phyloP scores from a whole-genome alignment of 1,284 basidiomycete genomes.

The Cutaneotrichosporon mucoides region DNA sequence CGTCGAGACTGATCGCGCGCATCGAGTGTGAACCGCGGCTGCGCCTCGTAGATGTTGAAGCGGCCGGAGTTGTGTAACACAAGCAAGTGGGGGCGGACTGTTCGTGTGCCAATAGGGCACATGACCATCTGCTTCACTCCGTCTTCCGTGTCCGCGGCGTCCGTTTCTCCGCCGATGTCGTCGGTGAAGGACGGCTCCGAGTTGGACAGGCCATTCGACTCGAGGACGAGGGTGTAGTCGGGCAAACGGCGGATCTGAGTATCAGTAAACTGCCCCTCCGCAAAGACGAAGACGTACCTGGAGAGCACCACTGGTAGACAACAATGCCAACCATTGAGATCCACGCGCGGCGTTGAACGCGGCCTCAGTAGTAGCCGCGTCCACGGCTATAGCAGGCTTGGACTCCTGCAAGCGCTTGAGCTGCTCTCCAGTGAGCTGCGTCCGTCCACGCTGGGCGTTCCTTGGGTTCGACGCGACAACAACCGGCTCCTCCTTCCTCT shows the following conservation, averaged over 20 bases:
- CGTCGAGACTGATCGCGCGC: constrained; percentile 49
- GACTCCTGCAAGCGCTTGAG: constrained; percentile 62
- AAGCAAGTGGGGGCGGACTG: constrained; percentile 61
- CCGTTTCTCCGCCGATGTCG: constrained; percentile 27
- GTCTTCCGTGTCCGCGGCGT: constrained; percentile 33
- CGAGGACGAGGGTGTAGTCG: constrained; percentile 42
- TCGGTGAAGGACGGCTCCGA: constrained; percentile 50
- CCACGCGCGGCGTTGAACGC: constrained; percentile 39
- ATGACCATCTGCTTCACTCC: constrained; percentile 40
- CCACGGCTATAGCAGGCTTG: constrained; percentile 64
- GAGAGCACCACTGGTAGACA: constrained; percentile 34
- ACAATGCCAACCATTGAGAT: constrained; percentile 42
- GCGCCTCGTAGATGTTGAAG: constrained; percentile 69
- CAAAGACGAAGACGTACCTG: neutral
- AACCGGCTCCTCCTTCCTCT: constrained; percentile 3
- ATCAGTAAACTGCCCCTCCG: no score
- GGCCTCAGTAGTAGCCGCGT: constrained; percentile 51
- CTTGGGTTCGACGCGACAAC: neutral
- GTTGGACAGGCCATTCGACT: constrained; percentile 39
- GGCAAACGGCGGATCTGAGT: constrained; percentile 45
- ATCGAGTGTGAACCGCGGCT: constrained; percentile 53
- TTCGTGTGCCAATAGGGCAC: constrained; percentile 34
- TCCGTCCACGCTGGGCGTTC: constrained; percentile 22
- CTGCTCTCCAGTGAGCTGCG: constrained; percentile 41
- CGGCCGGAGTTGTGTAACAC: constrained; percentile 77